Percentiles rank a stretch among this genome's conserved stretches.
These are phyloP conservation scores for Aspergillus saccharolyticus DNA, from an alignment of 495 filamentous ascomycete genomes.

Conservation along the genomic window DNA sequence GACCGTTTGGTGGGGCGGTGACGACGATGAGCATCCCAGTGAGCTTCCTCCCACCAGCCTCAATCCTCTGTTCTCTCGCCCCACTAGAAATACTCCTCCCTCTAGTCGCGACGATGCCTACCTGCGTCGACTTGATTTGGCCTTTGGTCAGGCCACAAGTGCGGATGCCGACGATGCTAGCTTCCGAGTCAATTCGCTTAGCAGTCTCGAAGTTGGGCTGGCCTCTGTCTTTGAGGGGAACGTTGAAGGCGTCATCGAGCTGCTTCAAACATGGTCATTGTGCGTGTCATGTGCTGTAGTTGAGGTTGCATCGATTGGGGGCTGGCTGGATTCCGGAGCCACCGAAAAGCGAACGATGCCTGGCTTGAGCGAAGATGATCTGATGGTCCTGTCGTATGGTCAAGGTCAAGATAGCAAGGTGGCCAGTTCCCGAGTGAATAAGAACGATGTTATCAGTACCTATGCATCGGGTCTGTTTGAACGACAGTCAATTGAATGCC, in stretches of 20 bases:
- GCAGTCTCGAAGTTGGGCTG: conserved; percentile 69
- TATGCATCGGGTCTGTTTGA: conserved; percentile 58
- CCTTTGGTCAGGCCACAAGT: conserved; percentile 47
- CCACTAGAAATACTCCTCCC: conserved; percentile 31
- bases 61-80: conserved; percentile 25
- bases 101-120: conserved; percentile 48
- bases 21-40: conserved; percentile 45
- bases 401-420: conserved; percentile 31
- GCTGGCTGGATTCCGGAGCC: conserved; percentile 56
- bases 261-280: conserved; percentile 73
- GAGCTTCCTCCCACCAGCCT: conserved; percentile 20
- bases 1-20: conserved; percentile 84
- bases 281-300: conserved; percentile 69
- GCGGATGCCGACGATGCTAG: conserved; percentile 37
- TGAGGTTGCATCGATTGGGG: conserved; percentile 68
- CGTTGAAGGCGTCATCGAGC: conserved; percentile 63
- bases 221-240: conserved; percentile 76
- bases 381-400: conserved; percentile 57
- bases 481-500: conserved; percentile 37
- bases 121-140: conserved; percentile 44
- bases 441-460: conserved; percentile 66
- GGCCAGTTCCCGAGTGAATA: conserved; percentile 28
- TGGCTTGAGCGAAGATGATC: conserved; percentile 52
- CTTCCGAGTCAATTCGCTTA: conserved; percentile 67
- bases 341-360: conserved; percentile 24